Evolutionary conservation across 306 rosid genomes (phyloP).

Genomic region (Heteromeles arbutifolia): DNA sequence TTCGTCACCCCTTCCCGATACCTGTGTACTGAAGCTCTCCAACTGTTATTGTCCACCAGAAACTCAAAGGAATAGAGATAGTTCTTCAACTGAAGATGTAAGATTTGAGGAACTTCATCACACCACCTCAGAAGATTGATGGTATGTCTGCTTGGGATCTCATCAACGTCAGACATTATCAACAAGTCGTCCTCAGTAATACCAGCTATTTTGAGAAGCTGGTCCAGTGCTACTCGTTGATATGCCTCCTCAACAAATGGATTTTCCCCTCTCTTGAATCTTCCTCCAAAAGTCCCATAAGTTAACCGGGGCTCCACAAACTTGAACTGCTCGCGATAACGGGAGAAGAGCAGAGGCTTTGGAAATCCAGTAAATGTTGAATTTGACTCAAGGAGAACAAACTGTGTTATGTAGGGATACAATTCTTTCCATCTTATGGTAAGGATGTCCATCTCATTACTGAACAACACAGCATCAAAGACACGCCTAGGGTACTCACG

Average conservation of each 20-base stretch:
- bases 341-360: constrained; percentile 64
- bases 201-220: constrained; percentile 81
- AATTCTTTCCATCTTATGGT: constrained; percentile 86
- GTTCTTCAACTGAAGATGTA: constrained; percentile 89
- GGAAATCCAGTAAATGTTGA: constrained; percentile 83
- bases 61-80: constrained; percentile 93
- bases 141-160: constrained; percentile 97
- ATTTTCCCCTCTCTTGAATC: constrained; percentile 81
- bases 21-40: constrained; percentile 93
- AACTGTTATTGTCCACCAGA: constrained; percentile 77
- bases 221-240: constrained; percentile 90
- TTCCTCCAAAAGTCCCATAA: constrained; percentile 77
- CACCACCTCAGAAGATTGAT: constrained; percentile 94
- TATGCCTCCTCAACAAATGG: constrained; percentile 98
- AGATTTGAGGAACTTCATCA: constrained; percentile 63
- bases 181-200: constrained; percentile 88
- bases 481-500: constrained; percentile 94
- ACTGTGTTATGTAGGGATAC: constrained; percentile 77
- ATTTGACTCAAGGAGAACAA: constrained; percentile 91
- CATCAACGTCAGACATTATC: constrained; percentile 98
- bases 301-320: constrained; percentile 76
- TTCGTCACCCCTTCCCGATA: constrained; percentile 65
- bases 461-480: constrained; percentile 91
- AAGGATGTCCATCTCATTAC: constrained; percentile 87
- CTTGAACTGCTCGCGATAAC: constrained; percentile 51